These are phyloP conservation scores for Tuber umbilicatum DNA, from an alignment of 495 filamentous ascomycete species.

Conservation along the genomic window DNA sequence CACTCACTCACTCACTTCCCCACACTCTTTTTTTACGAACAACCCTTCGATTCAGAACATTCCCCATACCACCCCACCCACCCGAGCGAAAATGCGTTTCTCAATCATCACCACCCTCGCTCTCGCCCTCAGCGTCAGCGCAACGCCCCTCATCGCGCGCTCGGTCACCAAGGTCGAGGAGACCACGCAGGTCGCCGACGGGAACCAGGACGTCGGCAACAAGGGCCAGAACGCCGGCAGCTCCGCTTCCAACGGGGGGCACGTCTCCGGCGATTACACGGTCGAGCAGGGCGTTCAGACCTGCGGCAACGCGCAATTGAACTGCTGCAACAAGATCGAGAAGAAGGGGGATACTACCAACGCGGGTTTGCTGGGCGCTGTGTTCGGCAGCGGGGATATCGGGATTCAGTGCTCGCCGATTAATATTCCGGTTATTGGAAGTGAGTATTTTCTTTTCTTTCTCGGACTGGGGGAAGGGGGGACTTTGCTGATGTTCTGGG, in stretches of 20 bases:
- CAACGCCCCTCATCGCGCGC: constrained; percentile 18
- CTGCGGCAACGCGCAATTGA: constrained; percentile 26
- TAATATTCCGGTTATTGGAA: constrained; percentile 12
- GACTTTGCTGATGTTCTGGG: neutral
- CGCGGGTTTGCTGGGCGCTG: constrained; percentile 10
- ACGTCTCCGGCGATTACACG: constrained; percentile 22
- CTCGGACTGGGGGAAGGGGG: neutral
- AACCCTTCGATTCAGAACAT: too few relatives aligned
- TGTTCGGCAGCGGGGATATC: constrained; percentile 21
- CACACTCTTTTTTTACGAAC: neutral
- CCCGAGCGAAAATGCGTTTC: constrained; percentile 14
- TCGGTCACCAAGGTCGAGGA: constrained; percentile 16
- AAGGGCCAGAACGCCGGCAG: constrained; percentile 18
- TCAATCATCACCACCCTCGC: constrained; percentile 20
- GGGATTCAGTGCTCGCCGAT: constrained; percentile 23
- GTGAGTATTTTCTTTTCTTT: neutral
- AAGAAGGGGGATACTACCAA: constrained; percentile 30
- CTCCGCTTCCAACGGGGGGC: constrained; percentile 10
- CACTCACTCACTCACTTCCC: neutral
- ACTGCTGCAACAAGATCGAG: constrained; percentile 33
- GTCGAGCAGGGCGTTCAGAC: constrained; percentile 14
- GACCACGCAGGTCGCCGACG: constrained; percentile 14
- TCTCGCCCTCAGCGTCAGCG: constrained; percentile 16
- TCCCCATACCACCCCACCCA: neutral
- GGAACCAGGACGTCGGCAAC: constrained; percentile 27